Base-by-base conservation (phyloP, 306 rosid species). In the Hippophae gyantsensis region DNA sequence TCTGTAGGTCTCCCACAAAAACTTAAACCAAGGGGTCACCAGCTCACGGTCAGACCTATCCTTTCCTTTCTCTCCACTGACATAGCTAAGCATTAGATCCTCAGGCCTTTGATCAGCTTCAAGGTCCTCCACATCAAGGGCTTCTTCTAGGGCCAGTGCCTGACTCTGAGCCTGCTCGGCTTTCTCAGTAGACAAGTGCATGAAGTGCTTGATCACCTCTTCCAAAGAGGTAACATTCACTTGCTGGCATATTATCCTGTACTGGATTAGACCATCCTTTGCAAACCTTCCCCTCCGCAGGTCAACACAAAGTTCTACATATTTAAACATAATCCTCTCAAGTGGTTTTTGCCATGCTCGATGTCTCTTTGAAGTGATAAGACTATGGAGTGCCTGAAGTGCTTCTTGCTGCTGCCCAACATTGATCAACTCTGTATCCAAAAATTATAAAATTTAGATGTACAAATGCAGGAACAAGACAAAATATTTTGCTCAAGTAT, bases 321-420 rank as follows among this genome's bases (percentile, higher is more conserved):
- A 93, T 74, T 88, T 93, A 14, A 93, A 84, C 99, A 93, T 93
- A 41, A 89, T 93, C 72, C 71, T 80, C 54, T 93, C 99, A 6
- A 88, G 86, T 3, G 97, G 82, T 75, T 93, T 93, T 66, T 93
- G 99, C 99, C 99, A 93, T 26, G 97, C 97, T 53, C 99, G 69
- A 54, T 93, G 83, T 67, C 82, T 80, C 76, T 86, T 93, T 0
- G 99, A 89, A 9, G 99, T 84, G n/a, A 93, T 88, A 2, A 93
- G 97, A 59, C 81, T 85, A 14, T 93, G 99, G 38, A 93, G 97
- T 0, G 94, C 81, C 71, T 93, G 95, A 75, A 93, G 60, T 1
- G 97, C 97, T 66, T 86, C 95, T 68, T 88, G 97, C 79, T 86
- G 88, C 80, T 93, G 99, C 60, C 99, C 99, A 5, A 93, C 95